Conservation (phyloP, 2,329 filamentous ascomycete species). For the Teratosphaeriaceae sp. region DNA sequence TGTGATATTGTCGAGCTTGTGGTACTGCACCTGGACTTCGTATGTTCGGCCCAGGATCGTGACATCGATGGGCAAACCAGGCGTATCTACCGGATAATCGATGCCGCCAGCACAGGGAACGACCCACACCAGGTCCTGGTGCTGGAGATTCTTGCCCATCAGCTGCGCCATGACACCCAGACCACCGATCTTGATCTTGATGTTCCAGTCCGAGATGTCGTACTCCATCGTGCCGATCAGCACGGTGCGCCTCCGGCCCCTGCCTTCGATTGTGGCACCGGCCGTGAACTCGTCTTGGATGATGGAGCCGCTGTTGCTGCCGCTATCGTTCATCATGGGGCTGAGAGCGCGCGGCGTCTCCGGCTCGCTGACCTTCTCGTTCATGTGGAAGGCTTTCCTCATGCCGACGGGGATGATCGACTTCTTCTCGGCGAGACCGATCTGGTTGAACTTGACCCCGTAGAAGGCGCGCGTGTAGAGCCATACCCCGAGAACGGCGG, state of each 20-base stretch:
- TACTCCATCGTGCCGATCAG: constrained; percentile 67
- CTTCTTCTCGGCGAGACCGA: constrained; percentile 48
- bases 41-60: constrained; percentile 56
- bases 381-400: constrained; percentile 17
- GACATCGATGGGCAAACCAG: constrained; percentile 55
- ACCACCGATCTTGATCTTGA: constrained; percentile 67
- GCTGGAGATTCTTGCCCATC: constrained; percentile 59
- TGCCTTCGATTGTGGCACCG: constrained; percentile 19
- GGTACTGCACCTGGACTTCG: constrained; percentile 58
- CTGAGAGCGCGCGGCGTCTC: constrained; percentile 9
- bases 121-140: constrained; percentile 57
- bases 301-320: constrained; percentile 13
- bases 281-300: constrained; percentile 17
- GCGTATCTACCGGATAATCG: constrained; percentile 55
- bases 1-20: constrained; percentile 58
- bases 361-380: constrained; percentile 18
- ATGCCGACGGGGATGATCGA: constrained; percentile 24
- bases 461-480: constrained; percentile 57
- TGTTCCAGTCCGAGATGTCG: constrained; percentile 62
- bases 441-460: constrained; percentile 56
- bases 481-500: constrained; percentile 46
- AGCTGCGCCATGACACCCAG: constrained; percentile 64
- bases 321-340: constrained; percentile 7
- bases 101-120: constrained; percentile 52
- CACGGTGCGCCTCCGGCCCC: constrained; percentile 43